Base-by-base conservation (phyloP, 78 protist genomes). In the Andalucia godoyi region DNA sequence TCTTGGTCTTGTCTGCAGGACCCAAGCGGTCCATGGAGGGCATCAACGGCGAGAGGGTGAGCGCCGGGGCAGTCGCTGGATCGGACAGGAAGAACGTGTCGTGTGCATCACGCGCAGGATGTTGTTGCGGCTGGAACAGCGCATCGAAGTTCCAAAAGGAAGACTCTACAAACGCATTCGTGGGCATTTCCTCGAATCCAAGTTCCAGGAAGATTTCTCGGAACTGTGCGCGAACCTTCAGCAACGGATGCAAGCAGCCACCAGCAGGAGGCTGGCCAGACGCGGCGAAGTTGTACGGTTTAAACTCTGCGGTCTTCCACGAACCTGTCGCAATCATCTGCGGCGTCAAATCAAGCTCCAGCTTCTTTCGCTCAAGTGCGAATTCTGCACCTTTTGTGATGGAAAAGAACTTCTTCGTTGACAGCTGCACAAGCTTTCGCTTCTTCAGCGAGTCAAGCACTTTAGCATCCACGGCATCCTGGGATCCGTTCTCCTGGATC, bases 81-180 rank as follows among this genome's bases (percentile, higher is more conserved):
- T 70, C 66, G 36, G 74, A 0, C 25, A 95, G 27, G 83, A 97
- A 97, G 91, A 97, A 97, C 18, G 99, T 97, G 78, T 97, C 99
- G 42, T 97, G 99, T 18, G 75, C 68, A 36, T 98, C 99, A 50
- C 99, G 83, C 9, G 99, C 99, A 12, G 99, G 99, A 83, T 98
- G 99, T 62, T 93, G 89, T 55, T 94, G 96, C 34, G 99, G 99
- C 83, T 86, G 94, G 83, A 89, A 95, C 55, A 97, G 92, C 13
- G 99, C 74, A 71, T 97, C 99, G 65, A 97, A 96, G 88, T 97
- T 96, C 99, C 99, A 98, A 83, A 98, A 96, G 23, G 94, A 85
- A 27, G 71, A 63, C 80, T 92, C 99, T 23, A 93, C 95, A 42
- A 47, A 95, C 55, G 73, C 29, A 43, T 79, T 58, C 5, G 99